These are phyloP conservation scores for Fusarium sp. DNA, from an alignment of 2,329 filamentous ascomycete species.

Conservation along the genomic window DNA sequence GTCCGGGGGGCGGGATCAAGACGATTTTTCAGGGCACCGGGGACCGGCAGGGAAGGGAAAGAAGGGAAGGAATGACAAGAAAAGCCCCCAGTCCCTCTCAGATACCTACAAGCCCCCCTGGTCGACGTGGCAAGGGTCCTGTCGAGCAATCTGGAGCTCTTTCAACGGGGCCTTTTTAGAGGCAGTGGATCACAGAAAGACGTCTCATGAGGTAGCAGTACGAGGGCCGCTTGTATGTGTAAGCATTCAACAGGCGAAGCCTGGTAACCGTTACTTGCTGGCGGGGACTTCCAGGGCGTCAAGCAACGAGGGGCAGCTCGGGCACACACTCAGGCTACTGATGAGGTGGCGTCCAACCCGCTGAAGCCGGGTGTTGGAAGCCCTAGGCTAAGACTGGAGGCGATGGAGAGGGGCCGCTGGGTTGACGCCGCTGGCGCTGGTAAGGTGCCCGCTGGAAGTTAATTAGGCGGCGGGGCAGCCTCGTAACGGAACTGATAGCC, in stretches of 20 bases:
- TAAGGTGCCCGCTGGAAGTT: constrained; percentile 25
- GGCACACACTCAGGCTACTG: constrained; percentile 22
- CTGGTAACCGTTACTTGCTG: constrained; percentile 33
- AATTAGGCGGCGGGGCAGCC: constrained; percentile 36
- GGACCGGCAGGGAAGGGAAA: constrained; percentile 40
- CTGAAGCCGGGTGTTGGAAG: constrained; percentile 28
- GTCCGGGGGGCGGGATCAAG: constrained; percentile 46
- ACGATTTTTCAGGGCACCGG: constrained; percentile 46
- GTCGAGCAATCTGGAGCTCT: constrained; percentile 30
- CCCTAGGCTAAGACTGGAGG: neutral
- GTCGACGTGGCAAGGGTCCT: constrained; percentile 42
- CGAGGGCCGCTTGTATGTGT: constrained; percentile 6
- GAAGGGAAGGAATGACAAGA: constrained; percentile 41
- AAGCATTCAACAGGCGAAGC: constrained; percentile 4
- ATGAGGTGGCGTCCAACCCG: constrained; percentile 39
- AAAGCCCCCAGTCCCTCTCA: constrained; percentile 27
- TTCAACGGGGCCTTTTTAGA: constrained; percentile 29
- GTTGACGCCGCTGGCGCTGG: constrained; percentile 23
- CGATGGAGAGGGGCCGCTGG: constrained; percentile 35
- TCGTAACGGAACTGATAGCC: constrained; percentile 37
- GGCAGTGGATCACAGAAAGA: constrained; percentile 19
- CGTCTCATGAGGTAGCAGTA: constrained; percentile 37
- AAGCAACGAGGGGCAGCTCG: constrained; percentile 12
- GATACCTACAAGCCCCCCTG: constrained; percentile 19
- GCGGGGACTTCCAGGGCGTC: constrained; percentile 18